Evolutionary conservation across 768 basidiomycete genomes (phyloP), one percentile per base, ranked within the genome.

Genomic region (Lactarius indigo): DNA sequence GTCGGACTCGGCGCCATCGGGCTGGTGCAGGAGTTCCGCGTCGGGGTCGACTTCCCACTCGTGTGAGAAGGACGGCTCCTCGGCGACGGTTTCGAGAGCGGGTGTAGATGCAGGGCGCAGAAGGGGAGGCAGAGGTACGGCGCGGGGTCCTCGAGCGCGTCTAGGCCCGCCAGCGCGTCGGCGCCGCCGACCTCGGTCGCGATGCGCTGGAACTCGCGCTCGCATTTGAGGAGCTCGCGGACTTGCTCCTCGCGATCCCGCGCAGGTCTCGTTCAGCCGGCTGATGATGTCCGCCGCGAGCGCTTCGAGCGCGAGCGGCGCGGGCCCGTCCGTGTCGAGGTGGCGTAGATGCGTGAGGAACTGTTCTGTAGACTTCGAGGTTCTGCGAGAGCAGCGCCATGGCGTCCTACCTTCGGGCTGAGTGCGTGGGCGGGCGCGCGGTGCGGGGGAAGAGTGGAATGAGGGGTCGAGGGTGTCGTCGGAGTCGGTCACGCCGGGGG

Each of bases 191-290:
- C 84, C 75, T 93, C 91, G 5, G 84, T 85, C 1, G 87, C 85
- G 70, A 92, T 90, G 74, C 86, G 86, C 70, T 84, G 83, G 73
- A 95, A 86, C 76, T 94, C 89, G 61, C 91, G 84, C 72, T 94
- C 92, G 73, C 83, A 89, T 69, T 87, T 90, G 41, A 88, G 78
- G 61, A 95, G 76, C 72, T 87, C 90, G 60, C 93, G 87, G 5
- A 92, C 85, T 76, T 95, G 93, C 3, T 81, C 83, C 74, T 95
- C 93, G 64, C 93, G 84, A 71, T 92, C 88, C 57, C 87, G 85
- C 41, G 85, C 84, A n/a, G 15, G 87, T 84, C 64, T 90, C 88
- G 75, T 93, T 89, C 66, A 94, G 82, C 41, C 84, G 82, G 42
- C 91, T 84, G 71, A 96, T 91, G 68, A 92, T 81, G 69, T 90